Base-by-base conservation (phyloP, 2,329 filamentous ascomycete species). In the Fusarium cicatricum region DNA sequence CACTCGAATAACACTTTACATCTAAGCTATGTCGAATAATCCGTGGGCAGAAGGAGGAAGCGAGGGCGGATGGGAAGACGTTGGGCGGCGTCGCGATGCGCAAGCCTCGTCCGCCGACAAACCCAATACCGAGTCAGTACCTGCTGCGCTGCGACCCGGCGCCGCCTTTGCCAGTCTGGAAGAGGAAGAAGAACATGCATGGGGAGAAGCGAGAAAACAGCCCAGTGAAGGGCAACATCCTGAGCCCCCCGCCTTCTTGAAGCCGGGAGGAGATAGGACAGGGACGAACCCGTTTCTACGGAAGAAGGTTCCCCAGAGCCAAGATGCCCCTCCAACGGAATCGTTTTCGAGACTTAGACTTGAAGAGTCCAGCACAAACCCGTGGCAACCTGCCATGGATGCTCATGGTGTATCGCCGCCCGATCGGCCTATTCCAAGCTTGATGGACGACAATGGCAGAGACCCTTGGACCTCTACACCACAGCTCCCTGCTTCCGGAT, bases 201-300 rank as follows among this genome's bases (percentile, higher is more conserved):
- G 72, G 73, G 65, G 67, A 38, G 70, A 72, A 28, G 60, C 65
- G 43, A 68, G 60, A 42, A 52, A 46, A 34, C 66, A 63, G 12
- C 54, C 58, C 5, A 32, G n/a, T 5, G 55, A 52, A 5, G 49
- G 33, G 15, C 39, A 17, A 42, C 51, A 36, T 1, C 28, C 51
- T 1, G 48, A 60, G 70, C 21, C 73, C 3, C 75, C 77, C 3
- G 62, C 70, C 16, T 56, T 66, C 3, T 63, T 77, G 45, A 71
- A 66, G 29, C 75, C 77, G 19, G 74, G 71, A 45, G 66, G 56
- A 11, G 64, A 66, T 9, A 71, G 72, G 32, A 63, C 69, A 21
- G 76, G 81, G 52, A 84, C 82, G 16, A 85, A 85, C 47, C 83
- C 83, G 0, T 85, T 85, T 67, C 63, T 76, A 17, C 81, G 81